phyloP scores from a whole-genome alignment of 179 eudicot genomes.

The Camellia oleifera region DNA sequence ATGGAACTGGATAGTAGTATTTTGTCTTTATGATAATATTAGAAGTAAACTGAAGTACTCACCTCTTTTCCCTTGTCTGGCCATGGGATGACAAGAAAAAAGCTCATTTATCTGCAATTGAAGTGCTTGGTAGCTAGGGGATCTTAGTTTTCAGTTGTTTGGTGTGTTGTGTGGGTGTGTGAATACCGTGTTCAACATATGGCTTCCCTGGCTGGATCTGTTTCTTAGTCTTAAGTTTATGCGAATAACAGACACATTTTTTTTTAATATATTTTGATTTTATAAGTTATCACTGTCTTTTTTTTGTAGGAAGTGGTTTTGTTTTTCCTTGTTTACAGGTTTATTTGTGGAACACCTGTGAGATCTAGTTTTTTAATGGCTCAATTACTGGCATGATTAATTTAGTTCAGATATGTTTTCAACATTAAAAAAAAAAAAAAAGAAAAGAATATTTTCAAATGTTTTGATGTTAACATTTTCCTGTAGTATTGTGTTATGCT shows the following conservation, averaged over 20 bases:
- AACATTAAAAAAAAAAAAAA: background rate
- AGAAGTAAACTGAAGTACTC: background rate
- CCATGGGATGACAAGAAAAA: too few relatives aligned
- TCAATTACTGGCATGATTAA: background rate
- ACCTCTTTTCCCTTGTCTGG: background rate
- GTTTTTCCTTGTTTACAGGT: background rate
- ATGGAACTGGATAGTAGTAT: background rate
- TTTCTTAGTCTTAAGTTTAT: background rate
- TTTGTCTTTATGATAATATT: background rate
- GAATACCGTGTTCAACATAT: background rate
- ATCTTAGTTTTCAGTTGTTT: background rate
- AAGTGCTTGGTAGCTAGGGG: background rate
- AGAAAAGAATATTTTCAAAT: background rate
- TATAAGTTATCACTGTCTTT: too few relatives aligned
- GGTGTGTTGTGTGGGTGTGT: background rate
- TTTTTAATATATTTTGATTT: too few relatives aligned
- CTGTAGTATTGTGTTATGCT: slow-evolving; percentile 19
- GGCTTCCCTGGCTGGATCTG: slow-evolving; percentile 2
- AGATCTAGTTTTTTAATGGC: background rate
- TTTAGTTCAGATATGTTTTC: slow-evolving; percentile 1
- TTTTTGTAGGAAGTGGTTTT: background rate
- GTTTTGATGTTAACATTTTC: background rate
- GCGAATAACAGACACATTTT: background rate
- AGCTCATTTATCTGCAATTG: slow-evolving; percentile 6
- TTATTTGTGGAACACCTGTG: background rate